Conservation (phyloP, 1,139 yeast species). For the Diutina sp. region DNA sequence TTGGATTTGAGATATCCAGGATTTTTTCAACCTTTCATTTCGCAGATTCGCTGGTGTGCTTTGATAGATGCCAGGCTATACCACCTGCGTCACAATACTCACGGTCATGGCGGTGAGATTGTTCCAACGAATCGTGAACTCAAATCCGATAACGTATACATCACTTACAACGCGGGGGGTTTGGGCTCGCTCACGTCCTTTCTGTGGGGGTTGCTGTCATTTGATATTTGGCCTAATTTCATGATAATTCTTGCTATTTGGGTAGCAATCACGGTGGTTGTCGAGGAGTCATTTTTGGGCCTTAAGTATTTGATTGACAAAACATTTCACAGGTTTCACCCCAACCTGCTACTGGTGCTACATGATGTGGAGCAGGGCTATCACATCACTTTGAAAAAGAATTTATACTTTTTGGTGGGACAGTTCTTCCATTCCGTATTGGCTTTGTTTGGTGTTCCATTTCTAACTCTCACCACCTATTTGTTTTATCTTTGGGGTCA, state of each 20-base stretch:
- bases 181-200: constrained; percentile 18
- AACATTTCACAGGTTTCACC: background rate
- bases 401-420: background rate
- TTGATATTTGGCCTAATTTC: constrained; percentile 31
- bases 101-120: constrained; percentile 8
- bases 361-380: background rate
- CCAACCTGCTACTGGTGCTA: background rate
- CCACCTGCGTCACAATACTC: constrained; percentile 5
- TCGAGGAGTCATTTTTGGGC: constrained; percentile 13
- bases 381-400: background rate
- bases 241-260: constrained; percentile 21
- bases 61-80: constrained; percentile 14
- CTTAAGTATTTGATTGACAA: background rate
- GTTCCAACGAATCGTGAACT: constrained; percentile 3
- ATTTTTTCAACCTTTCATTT: constrained; percentile 44
- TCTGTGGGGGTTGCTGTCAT: constrained; percentile 13
- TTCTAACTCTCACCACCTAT: background rate
- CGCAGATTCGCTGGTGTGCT: constrained; percentile 23
- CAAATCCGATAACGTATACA: constrained; percentile 21
- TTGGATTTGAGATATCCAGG: constrained; percentile 52
- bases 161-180: constrained; percentile 21
- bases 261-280: constrained; percentile 13
- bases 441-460: background rate
- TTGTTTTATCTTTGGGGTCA: background rate
- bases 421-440: background rate